Evolutionary conservation across 176 grass and related monocot genomes (phyloP), one percentile per base, ranked within the genome.

Genomic region (Themeda triandra): DNA sequence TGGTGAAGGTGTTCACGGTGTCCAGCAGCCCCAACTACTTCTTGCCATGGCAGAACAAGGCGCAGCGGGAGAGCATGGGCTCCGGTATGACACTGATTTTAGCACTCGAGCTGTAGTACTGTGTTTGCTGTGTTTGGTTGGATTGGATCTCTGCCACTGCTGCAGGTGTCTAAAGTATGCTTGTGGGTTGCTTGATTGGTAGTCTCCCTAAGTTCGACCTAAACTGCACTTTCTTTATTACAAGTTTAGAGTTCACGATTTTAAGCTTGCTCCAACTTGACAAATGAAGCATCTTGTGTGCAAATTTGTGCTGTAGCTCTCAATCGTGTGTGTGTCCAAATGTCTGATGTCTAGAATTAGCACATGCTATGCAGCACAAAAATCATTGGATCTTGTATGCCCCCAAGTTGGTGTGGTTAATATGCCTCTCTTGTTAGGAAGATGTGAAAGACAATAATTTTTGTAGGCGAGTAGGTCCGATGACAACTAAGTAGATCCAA

Each of bases 1-100:
- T 98, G 24, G 96, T 98, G 69, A 96, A 98, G 93, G 86, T 98
- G n/a, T 98, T 98, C 81, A 94, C 91, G 54, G 96, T 98, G 44
- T 98, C 96, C 10, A 95, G 96, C 59, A 93, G 93, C 84, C 96
- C 96, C 75, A 98, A 95, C 71, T 98, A 94, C 87, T 98, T 94
- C 80, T 82, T 95, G 1, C 96, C 96, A 28, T 98, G 96, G 96
- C 96, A 98, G 83, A 98, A 95, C 86, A 98, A 98, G 82, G 79
- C 93, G n/a, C 96, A 98, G 87, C 85, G 93, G 56, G 96, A 98
- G 85, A 98, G 87, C 91, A 95, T 92, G 89, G 96, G 96, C 75
- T 98, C 96, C 6, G 96, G 96, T 95, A 76, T 81, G 87, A 6
- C 21, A 33, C 24, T 42, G 25, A 82, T 71, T 66, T 81, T 58